Conservation (phyloP, 2,329 filamentous ascomycete species). For the Paracamarosporium sp. region DNA sequence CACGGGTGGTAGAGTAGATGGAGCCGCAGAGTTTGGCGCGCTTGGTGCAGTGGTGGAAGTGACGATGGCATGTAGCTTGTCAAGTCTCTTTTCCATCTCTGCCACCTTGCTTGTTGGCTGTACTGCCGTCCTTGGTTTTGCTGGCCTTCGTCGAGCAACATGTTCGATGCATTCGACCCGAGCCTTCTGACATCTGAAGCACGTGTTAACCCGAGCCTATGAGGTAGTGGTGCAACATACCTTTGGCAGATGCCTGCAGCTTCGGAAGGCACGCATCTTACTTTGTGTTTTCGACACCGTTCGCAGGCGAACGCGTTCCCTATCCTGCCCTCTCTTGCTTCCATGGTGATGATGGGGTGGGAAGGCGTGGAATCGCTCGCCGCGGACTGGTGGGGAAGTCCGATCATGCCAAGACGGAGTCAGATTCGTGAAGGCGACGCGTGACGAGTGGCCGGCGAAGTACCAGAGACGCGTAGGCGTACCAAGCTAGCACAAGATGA, state of each 20-base stretch:
- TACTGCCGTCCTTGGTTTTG: constrained; percentile 36
- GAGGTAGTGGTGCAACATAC: constrained; percentile 25
- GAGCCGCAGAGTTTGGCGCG: constrained; percentile 27
- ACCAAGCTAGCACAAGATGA: constrained; percentile 13
- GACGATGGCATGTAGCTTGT: constrained; percentile 42
- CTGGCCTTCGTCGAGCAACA: constrained; percentile 43
- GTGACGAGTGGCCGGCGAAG: neutral
- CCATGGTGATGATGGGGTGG: constrained; percentile 38
- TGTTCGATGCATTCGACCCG: constrained; percentile 46
- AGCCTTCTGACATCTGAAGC: constrained; percentile 45
- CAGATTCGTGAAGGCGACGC: constrained; percentile 24
- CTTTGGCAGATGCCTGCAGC: constrained; percentile 40
- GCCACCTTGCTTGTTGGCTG: constrained; percentile 36
- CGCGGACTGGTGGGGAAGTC: constrained; percentile 45
- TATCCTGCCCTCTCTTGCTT: constrained; percentile 43
- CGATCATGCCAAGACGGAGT: constrained; percentile 42
- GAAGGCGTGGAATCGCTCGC: constrained; percentile 31
- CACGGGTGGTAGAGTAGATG: constrained; percentile 32
- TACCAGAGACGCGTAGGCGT: constrained; percentile 1
- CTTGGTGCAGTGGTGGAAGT: constrained; percentile 33
- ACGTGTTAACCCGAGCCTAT: constrained; percentile 36
- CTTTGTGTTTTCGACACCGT: constrained; percentile 46
- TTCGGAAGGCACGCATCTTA: constrained; percentile 44
- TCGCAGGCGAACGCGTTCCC: constrained; percentile 47
- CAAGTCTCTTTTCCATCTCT: constrained; percentile 43